phyloP scores from a whole-genome alignment of 331 rosid genomes.

The Erythrophleum ivorense region DNA sequence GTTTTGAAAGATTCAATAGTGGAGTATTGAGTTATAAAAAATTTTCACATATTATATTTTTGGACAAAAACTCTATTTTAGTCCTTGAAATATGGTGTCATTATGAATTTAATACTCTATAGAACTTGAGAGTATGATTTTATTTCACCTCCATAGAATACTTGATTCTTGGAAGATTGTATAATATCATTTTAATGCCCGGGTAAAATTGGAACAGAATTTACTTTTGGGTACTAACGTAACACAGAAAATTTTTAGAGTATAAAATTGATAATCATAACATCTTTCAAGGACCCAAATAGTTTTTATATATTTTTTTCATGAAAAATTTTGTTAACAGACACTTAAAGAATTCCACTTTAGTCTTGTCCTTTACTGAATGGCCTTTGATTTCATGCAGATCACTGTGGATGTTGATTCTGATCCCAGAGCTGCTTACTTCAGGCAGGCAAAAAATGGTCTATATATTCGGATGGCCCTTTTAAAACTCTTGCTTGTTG shows the following conservation, averaged over 20 bases:
- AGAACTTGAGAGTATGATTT: background rate
- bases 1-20: background rate
- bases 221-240: background rate
- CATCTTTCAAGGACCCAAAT: background rate
- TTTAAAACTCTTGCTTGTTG: conserved; percentile 81
- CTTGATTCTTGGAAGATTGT: background rate
- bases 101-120: background rate
- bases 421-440: conserved; percentile 86
- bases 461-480: conserved; percentile 83
- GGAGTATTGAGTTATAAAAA: background rate
- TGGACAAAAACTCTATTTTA: too few relatives aligned
- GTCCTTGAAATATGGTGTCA: background rate
- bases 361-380: background rate
- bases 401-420: conserved; percentile 78
- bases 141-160: background rate
- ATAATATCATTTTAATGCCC: too few relatives aligned
- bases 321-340: background rate
- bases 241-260: background rate
- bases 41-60: background rate
- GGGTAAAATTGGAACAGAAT: too few relatives aligned
- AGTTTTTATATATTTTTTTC: background rate
- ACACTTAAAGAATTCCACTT: background rate
- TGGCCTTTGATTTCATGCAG: conserved; percentile 50
- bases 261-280: background rate
- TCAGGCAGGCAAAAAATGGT: conserved; percentile 92